Evolutionary conservation across 306 rosid species (phyloP).

Genomic region (Citrullus mucosospermus): DNA sequence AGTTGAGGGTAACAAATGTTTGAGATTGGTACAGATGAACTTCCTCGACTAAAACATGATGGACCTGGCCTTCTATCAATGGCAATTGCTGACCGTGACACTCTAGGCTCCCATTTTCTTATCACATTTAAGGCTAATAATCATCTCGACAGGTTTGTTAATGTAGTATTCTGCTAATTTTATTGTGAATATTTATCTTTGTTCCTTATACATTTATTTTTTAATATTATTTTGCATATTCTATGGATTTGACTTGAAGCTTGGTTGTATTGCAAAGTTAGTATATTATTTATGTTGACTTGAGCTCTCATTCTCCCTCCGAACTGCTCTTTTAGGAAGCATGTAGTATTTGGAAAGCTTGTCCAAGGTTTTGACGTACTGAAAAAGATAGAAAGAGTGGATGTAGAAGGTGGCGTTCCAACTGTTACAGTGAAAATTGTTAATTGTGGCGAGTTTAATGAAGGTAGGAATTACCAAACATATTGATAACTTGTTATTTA

Average conservation of each 20-base stretch:
- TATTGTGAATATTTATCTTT: neutral
- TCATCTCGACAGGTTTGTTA: constrained; percentile 68
- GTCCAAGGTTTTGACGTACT: constrained; percentile 55
- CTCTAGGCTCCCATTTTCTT: constrained; percentile 75
- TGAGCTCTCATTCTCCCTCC: neutral
- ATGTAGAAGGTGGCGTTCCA: constrained; percentile 69
- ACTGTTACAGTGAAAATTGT: constrained; percentile 83
- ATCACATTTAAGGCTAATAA: constrained; percentile 72
- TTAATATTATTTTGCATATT: neutral
- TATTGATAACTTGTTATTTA: neutral
- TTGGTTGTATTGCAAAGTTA: neutral
- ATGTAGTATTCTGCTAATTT: neutral
- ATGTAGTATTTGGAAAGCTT: constrained; percentile 84
- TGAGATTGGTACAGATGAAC: constrained; percentile 53
- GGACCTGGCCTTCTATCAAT: constrained; percentile 67
- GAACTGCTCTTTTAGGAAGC: constrained; percentile 44
- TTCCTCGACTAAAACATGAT: constrained; percentile 68
- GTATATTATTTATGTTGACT: neutral
- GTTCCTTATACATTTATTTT: neutral
- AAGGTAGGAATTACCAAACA: constrained; percentile 32
- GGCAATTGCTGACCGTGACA: constrained; percentile 66
- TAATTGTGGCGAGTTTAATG: constrained; percentile 71
- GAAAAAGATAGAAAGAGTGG: constrained; percentile 66
- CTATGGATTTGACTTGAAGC: neutral
- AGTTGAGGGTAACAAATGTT: neutral